Evolutionary conservation across 2,329 filamentous ascomycete species (phyloP), one percentile per base, ranked within the genome.

Genomic region (Colletotrichum sp.): DNA sequence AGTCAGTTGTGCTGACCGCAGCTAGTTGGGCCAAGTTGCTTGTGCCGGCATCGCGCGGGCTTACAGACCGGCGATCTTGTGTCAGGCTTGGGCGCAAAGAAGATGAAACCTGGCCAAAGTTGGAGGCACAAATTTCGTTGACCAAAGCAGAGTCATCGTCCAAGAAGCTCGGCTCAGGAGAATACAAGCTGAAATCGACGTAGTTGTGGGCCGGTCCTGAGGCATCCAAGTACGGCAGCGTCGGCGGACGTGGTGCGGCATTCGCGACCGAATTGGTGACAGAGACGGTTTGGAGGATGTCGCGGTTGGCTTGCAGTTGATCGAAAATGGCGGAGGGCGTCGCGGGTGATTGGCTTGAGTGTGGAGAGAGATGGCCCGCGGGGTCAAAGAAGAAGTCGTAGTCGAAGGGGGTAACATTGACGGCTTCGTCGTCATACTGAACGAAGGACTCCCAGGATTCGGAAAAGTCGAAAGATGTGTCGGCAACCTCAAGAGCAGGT

Each of bases 111-210:
- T 21, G 51, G 33, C 38, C 29, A 36, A 43, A 16, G 34, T 61
- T 33, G 47, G 72, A 33, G 33, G 18, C 38, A 47, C 66, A 67
- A 64, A 76, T 76, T 36, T 75, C 77, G 62, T 82, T 78, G 16
- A 81, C 76, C 71, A 80, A 82, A 79, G 84, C 82, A 15, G 77
- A 83, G 58, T 90, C 88, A 72, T 89, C 88, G 70, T 89, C 87
- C 16, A 87, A 82, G 78, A 85, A 85, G 73, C 81, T 84, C 21
- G 87, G 85, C 27, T 82, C 80, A 4, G 89, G 88, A 64, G 88
- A 90, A 82, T 86, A 90, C 18, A 90, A 85, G 78, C 86, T 87
- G 82, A 90, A 90, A 82, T 90, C 89, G 76, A 85, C 81, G 77
- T 90, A 90, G 80, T 87, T 82, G 77, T 81, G 83, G 73, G 79